Evolutionary conservation across 257 asterid genomes (phyloP).

Genomic region (Lantana camara): DNA sequence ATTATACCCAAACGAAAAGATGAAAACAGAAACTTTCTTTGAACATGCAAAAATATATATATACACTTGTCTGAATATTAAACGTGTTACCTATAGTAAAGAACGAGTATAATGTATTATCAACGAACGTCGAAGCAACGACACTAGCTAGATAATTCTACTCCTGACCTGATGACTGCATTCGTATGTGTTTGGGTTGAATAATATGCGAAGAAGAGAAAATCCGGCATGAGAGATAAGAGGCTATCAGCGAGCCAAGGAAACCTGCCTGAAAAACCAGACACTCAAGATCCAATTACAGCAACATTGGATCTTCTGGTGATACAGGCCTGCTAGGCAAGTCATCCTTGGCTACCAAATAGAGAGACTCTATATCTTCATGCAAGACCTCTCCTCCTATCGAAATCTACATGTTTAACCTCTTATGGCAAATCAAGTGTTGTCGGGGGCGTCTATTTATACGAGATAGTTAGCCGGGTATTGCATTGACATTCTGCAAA

Average conservation of each 20-base stretch:
- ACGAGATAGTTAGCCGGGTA: not conserved
- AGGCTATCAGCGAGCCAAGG: constrained; percentile 36
- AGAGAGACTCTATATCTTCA: constrained; percentile 29
- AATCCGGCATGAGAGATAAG: constrained; percentile 19
- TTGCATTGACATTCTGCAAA: constrained; percentile 35
- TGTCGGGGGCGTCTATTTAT: constrained; percentile 17
- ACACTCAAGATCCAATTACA: constrained; percentile 1
- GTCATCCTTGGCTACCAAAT: constrained; percentile 47
- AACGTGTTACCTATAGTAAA: too few species aligned
- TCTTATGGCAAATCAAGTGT: not conserved
- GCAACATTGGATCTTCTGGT: not conserved
- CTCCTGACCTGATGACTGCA: too few species aligned
- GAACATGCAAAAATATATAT: not conserved
- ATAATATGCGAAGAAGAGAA: constrained; percentile 22
- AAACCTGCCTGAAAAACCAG: constrained; percentile 23
- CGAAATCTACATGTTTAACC: not conserved
- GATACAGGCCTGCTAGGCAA: constrained; percentile 21
- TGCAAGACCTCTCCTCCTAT: constrained; percentile 35
- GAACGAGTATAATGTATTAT: too few species aligned
- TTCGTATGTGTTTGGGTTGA: too few species aligned
- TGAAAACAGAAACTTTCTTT: too few species aligned
- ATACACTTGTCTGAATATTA: too few species aligned
- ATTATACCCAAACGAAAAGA: too few species aligned
- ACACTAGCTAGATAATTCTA: too few species aligned
- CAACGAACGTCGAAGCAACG: too few species aligned